Percentiles rank a stretch among this genome's conserved stretches.
phyloP scores from a whole-genome alignment of 2,329 filamentous ascomycete species.

The Penicillium thymicola region DNA sequence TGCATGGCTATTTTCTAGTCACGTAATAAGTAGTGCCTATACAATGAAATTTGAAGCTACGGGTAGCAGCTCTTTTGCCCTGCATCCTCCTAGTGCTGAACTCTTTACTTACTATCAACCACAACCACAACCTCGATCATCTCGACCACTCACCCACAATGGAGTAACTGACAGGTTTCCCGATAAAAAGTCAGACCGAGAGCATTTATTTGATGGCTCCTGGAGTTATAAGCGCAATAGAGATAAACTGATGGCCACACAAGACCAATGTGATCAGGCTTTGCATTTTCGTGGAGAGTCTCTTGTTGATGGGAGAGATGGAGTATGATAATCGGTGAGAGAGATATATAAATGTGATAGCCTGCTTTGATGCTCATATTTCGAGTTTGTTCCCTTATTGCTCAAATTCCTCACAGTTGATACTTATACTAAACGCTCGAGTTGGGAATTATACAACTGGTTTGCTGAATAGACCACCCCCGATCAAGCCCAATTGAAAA shows the following conservation, averaged over 20 bases:
- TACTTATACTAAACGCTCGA: neutral
- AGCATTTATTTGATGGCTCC: no score
- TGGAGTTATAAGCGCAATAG: no score
- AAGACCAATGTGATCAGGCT: no score
- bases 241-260: no score
- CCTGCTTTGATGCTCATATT: neutral
- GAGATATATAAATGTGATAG: neutral
- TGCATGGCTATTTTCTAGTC: conserved; percentile 44
- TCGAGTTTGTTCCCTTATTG: neutral
- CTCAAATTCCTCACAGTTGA: neutral
- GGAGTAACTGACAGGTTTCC: no score
- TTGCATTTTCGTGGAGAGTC: conserved; percentile 31
- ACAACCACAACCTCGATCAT: no score
- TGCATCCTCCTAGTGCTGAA: no score
- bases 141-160: no score
- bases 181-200: no score
- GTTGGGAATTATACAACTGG: neutral
- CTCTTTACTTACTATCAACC: no score
- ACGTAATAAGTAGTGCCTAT: neutral
- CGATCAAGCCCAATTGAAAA: neutral
- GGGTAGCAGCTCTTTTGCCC: no score
- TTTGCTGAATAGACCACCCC: neutral
- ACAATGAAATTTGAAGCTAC: neutral
- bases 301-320: conserved; percentile 20
- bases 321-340: neutral